Conservation (phyloP, 768 basidiomycete genomes). For the Suillus decipiens region DNA sequence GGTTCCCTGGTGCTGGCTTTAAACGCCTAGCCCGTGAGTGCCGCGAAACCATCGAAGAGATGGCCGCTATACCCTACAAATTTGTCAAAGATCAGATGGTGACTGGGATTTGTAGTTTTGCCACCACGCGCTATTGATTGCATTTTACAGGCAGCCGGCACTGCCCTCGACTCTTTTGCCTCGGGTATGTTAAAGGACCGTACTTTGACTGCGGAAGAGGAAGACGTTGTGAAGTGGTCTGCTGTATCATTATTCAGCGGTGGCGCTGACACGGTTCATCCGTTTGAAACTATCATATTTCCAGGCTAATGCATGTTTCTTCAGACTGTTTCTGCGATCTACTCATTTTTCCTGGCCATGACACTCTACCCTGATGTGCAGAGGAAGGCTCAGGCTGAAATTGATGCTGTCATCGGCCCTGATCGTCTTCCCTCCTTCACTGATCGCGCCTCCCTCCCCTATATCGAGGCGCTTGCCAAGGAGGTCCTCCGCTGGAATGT, state of each 20-base stretch:
- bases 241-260: slow-evolving; percentile 19
- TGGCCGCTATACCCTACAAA: slow-evolving; percentile 46
- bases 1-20: slow-evolving; percentile 39
- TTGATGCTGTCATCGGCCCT: slow-evolving; percentile 27
- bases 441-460: slow-evolving; percentile 27
- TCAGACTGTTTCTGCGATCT: slow-evolving; percentile 18
- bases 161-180: slow-evolving; percentile 22
- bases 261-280: slow-evolving; percentile 47
- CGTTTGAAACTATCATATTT: slow-evolving; percentile 29
- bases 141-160: slow-evolving; percentile 18
- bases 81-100: slow-evolving; percentile 52
- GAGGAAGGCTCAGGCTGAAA: slow-evolving; percentile 25
- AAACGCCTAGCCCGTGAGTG: slow-evolving; percentile 31
- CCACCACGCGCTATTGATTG: not conserved
- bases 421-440: slow-evolving; percentile 22
- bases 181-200: slow-evolving; percentile 14
- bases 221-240: slow-evolving; percentile 22
- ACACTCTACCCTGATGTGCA: slow-evolving; percentile 26
- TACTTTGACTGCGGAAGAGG: slow-evolving; percentile 19
- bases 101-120: not conserved
- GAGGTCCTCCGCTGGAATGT: slow-evolving; percentile 29
- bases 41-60: slow-evolving; percentile 30
- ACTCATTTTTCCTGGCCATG: slow-evolving; percentile 30
- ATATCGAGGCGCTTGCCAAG: slow-evolving; percentile 26
- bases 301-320: not conserved